These are phyloP conservation scores for Coemansia reversa DNA, from an alignment of 192 early-diverging fungal genomes.

Conservation along the genomic window DNA sequence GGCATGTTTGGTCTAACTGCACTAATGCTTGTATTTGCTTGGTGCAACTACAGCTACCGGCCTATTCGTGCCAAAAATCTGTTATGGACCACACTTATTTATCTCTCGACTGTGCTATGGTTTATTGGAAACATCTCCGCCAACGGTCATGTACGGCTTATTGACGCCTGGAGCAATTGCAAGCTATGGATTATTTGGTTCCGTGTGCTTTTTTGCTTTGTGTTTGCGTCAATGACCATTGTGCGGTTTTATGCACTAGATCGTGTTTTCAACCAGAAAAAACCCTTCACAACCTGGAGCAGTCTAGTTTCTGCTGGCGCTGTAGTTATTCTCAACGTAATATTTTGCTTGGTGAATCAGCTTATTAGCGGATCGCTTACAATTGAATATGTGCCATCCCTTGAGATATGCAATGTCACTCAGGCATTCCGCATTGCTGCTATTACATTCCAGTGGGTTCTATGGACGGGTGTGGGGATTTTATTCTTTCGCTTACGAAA, in stretches of 20 bases:
- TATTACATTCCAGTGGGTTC: constrained; percentile 27
- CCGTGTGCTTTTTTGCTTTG: constrained; percentile 35
- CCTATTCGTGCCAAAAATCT: constrained; percentile 52
- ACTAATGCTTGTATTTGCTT: constrained; percentile 30
- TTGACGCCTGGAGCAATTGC: constrained; percentile 31
- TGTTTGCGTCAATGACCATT: constrained; percentile 38
- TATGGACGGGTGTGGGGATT: constrained; percentile 24
- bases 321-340: constrained; percentile 18
- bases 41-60: constrained; percentile 43
- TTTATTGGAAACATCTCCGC: constrained; percentile 38
- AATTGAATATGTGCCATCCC: not conserved
- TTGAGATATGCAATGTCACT: constrained; percentile 23
- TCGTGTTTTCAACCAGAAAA: constrained; percentile 50
- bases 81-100: constrained; percentile 32
- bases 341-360: constrained; percentile 24
- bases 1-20: constrained; percentile 28
- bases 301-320: constrained; percentile 4
- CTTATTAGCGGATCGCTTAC: constrained; percentile 17
- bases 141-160: constrained; percentile 38
- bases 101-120: constrained; percentile 41
- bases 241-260: constrained; percentile 46
- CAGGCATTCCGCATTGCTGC: constrained; percentile 23
- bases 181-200: constrained; percentile 51
- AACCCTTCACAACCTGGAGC: constrained; percentile 34
- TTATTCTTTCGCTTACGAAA: constrained; percentile 43